Percentiles rank a stretch among this genome's conserved stretches.
phyloP scores from a whole-genome alignment of 2,329 filamentous ascomycete genomes.

The Sporothrix protearum region DNA sequence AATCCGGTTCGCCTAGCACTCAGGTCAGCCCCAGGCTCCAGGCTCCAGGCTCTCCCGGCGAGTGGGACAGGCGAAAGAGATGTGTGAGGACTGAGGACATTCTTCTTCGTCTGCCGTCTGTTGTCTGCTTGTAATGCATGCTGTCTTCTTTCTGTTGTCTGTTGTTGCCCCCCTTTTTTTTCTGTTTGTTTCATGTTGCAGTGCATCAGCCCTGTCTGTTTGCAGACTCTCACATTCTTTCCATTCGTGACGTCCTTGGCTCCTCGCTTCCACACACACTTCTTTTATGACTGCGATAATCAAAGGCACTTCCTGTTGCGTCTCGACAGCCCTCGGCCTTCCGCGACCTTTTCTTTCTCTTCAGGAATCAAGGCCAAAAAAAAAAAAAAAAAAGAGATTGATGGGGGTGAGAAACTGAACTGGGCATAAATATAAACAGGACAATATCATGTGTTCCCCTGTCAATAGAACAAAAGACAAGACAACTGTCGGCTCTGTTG shows the following conservation, averaged over 20 bases:
- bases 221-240: not conserved
- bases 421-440: not conserved
- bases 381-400: not conserved
- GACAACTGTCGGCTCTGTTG: not conserved
- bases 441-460: not conserved
- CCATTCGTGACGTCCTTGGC: not conserved
- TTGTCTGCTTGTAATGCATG: no score
- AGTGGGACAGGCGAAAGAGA: not conserved
- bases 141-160: not conserved
- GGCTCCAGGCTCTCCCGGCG: not conserved
- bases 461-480: not conserved
- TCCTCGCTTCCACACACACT: not conserved
- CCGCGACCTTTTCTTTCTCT: not conserved
- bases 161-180: not conserved
- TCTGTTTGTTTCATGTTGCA: not conserved
- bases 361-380: not conserved
- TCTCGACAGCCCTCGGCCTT: not conserved
- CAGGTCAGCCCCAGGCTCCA: no score
- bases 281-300: not conserved
- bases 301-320: not conserved
- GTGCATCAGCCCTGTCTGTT: not conserved
- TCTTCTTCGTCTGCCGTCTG: not conserved
- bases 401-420: not conserved
- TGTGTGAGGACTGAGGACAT: not conserved
- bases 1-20: no score